Base-by-base conservation (phyloP, 768 basidiomycete species). In the Lentinula boryana region DNA sequence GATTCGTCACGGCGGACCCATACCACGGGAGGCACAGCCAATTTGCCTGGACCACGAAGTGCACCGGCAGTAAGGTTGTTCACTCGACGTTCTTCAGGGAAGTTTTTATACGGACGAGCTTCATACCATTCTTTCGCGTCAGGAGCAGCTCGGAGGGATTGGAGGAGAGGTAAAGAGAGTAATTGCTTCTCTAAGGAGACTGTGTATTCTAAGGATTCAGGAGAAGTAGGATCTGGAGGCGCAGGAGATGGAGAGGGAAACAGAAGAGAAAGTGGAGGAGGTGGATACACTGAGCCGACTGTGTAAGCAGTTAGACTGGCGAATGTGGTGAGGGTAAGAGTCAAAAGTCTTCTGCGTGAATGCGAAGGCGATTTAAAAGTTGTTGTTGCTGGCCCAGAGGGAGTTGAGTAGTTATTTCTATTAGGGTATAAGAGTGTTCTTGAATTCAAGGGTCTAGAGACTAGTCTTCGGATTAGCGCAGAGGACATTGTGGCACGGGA, bases 51-150 rank as follows among this genome's bases (percentile, higher is more conserved):
- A 1, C 95, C 96, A 31, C 87, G 76, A n/a, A 99, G 77, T 1
- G 93, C 81, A 4, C 93, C 94, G 2, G 87, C 86, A 0, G 93
- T 91, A 53, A 99, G 76, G 63, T 84, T 89, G 72, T 99, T 94
- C 58, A 87, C 88, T 1, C 88, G 79, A 58, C 85, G 76, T 60
- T 89, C 86, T 62, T 88, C 87, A 0, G 93, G 87, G 31, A 86
- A 83, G 16, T 78, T 74, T 12, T 74, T 71, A 70, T 91, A 94
- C 41, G 93, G 93, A 54, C 93, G 83, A 21, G 80, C 77, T 71
- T 89, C 91, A 67, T 92, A 91, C 89, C 89, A 91, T 41, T 82
- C 79, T 32, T 76, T 72, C 0, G 80, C 75, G 60, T 86, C 84
- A 2, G 75, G 72, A 36, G 75, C 71, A 13, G 69, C 63, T 43